Base-by-base conservation (phyloP, 2,329 filamentous ascomycete genomes). In the Paraphoma chrysanthemicola region DNA sequence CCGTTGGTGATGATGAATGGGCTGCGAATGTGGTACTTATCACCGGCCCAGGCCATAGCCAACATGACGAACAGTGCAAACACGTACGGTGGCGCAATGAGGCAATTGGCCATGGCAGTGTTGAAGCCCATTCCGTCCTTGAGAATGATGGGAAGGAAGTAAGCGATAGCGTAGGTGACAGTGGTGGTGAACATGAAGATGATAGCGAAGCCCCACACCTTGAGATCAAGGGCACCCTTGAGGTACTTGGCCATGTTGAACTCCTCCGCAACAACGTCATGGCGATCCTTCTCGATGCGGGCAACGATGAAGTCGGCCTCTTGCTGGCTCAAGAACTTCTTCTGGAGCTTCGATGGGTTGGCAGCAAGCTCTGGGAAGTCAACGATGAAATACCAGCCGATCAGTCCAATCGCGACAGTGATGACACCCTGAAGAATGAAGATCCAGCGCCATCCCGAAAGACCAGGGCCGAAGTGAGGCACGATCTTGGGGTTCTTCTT, bases 1-100 rank as follows among this genome's bases (percentile, higher is more conserved):
- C 86, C 84, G 78, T 92, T 92, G 76, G 84, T 81, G 57, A 86
- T 69, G 58, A 93, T 80, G 65, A 92, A 79, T n/a, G 88, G 86
- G 0, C 87, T 88, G 42, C 91, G 86, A 30, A 89, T 53, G 55
- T 79, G 85, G 71, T 85, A 90, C 71, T 82, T 84, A 76, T 93
- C 91, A 36, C 89, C 88, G 1, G 85, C 51, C 81, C 83, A 91
- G 43, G 85, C 86, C 12, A 83, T 83, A 60, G 82, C 60, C 88
- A 65, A 61, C 73, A 75, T 76, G 56, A 73, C 67, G 18, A 71
- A 53, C 0, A 51, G 66, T 1, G 70, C 66, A n/a, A 68, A 67
- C 45, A 71, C 47, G 43, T 71, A 71, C 1, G 70, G 68, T 7
- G 67, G 68, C 2, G 69, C 66, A n/a, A 68, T 62, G 7, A 72